Percentiles rank a stretch among this genome's conserved stretches.
These are phyloP conservation scores for Tetramitus jugosus DNA, from an alignment of 208 protist genomes.

Conservation along the genomic window DNA sequence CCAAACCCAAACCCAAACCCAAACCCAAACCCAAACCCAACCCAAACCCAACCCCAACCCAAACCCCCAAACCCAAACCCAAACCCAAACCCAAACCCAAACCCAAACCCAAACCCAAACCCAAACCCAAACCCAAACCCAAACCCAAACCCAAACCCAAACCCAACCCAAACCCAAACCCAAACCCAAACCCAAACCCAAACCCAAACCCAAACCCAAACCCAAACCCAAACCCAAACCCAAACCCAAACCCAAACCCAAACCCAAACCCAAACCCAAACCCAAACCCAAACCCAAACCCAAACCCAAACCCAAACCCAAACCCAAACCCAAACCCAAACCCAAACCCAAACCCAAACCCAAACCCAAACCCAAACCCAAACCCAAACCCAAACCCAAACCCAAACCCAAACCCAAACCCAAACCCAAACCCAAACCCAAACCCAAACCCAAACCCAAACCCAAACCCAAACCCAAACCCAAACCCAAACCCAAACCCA, in stretches of 20 bases:
- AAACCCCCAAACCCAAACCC: slow-evolving; percentile 34
- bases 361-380: slow-evolving; percentile 24
- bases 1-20: slow-evolving; percentile 44
- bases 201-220: slow-evolving; percentile 46
- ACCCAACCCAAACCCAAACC: no score
- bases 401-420: slow-evolving; percentile 40
- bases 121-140: slow-evolving; percentile 41
- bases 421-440: slow-evolving; percentile 44
- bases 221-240: slow-evolving; percentile 24
- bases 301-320: slow-evolving; percentile 43
- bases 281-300: slow-evolving; percentile 44
- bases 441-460: slow-evolving; percentile 43
- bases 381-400: slow-evolving; percentile 42
- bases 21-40: slow-evolving; percentile 46
- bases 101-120: slow-evolving; percentile 49
- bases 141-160: slow-evolving; percentile 41
- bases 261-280: slow-evolving; percentile 40
- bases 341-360: slow-evolving; percentile 44
- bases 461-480: no score
- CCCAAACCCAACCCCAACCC: no score
- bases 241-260: slow-evolving; percentile 44
- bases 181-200: slow-evolving; percentile 41
- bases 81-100: slow-evolving; percentile 44
- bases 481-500: no score
- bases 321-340: slow-evolving; percentile 37